These are phyloP conservation scores for Chrysoporthe cubensis DNA, from an alignment of 2,329 filamentous ascomycete genomes.

Conservation along the genomic window DNA sequence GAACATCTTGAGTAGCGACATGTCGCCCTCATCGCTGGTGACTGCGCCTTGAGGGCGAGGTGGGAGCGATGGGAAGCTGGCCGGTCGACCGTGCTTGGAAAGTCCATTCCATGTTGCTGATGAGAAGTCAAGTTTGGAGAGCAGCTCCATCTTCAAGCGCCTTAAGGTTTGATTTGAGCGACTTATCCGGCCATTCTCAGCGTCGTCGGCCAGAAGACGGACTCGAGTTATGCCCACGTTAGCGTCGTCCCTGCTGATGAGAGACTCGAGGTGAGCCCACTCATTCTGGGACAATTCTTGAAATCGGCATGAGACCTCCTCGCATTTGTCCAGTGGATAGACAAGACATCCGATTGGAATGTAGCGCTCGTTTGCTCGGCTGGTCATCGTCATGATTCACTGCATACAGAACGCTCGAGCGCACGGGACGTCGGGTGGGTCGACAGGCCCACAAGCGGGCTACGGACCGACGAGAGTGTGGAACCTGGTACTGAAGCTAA, in stretches of 20 bases:
- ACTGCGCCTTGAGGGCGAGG: slow-evolving; percentile 42
- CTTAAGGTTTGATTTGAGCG: slow-evolving; percentile 50
- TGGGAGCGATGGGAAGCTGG: slow-evolving; percentile 26
- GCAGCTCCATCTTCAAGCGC: slow-evolving; percentile 50
- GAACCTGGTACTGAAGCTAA: background rate
- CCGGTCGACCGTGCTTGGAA: slow-evolving; percentile 20
- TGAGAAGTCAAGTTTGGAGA: slow-evolving; percentile 61
- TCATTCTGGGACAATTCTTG: slow-evolving; percentile 38
- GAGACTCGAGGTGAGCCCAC: slow-evolving; percentile 52
- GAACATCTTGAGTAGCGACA: slow-evolving; percentile 71
- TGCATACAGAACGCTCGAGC: background rate
- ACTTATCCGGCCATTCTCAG: slow-evolving; percentile 56
- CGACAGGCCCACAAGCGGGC: background rate
- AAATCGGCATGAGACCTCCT: slow-evolving; percentile 18
- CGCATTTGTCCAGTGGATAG: slow-evolving; percentile 32
- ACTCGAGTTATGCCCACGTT: slow-evolving; percentile 51
- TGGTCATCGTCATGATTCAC: background rate
- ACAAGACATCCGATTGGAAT: slow-evolving; percentile 48
- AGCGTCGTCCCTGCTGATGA: slow-evolving; percentile 30
- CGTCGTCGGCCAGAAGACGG: slow-evolving; percentile 69
- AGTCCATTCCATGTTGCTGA: slow-evolving; percentile 57
- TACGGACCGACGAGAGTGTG: background rate
- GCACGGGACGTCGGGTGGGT: background rate
- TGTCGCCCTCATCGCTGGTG: slow-evolving; percentile 40
- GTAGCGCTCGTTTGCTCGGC: slow-evolving; percentile 32